phyloP scores from a whole-genome alignment of 106 monocot species.

The Apostasia shenzhenica region DNA sequence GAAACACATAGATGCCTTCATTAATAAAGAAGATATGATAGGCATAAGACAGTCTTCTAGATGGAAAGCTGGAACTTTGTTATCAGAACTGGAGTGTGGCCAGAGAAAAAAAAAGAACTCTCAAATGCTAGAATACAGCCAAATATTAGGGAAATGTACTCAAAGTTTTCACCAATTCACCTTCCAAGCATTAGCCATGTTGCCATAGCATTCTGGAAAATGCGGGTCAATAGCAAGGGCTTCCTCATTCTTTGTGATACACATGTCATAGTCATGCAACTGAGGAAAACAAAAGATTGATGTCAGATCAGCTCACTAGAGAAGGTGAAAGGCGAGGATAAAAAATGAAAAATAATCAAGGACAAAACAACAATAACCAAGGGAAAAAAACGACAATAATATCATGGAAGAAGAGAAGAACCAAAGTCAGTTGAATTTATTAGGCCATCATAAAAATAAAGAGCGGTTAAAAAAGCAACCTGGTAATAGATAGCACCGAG shows the following conservation, averaged over 20 bases:
- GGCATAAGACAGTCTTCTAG: neutral
- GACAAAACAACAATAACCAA: neutral
- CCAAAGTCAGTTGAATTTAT: neutral
- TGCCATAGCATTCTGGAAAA: conserved; percentile 95
- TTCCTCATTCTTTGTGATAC: conserved; percentile 88
- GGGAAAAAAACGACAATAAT: neutral
- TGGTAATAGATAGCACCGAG: conserved; percentile 92
- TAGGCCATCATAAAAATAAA: neutral
- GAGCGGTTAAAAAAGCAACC: conserved; percentile 20
- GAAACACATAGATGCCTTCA: neutral
- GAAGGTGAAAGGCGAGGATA: neutral
- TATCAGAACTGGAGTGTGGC: too few species aligned
- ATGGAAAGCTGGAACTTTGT: too few species aligned
- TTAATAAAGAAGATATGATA: neutral
- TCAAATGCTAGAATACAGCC: too few species aligned
- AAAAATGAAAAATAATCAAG: neutral
- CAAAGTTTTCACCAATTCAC: conserved; percentile 16
- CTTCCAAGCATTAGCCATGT: conserved; percentile 99
- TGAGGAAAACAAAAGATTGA: conserved; percentile 19
- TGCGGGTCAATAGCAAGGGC: conserved; percentile 76
- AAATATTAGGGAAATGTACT: neutral
- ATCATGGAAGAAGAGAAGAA: neutral
- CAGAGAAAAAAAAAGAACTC: too few species aligned
- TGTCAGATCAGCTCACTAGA: neutral
- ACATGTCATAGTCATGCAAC: conserved; percentile 91